A percentile compares a stretch with the other conserved stretches of the same genome.
Conservation (phyloP, 352 stramenopile species). For the Aphanomyces cochlioides region DNA sequence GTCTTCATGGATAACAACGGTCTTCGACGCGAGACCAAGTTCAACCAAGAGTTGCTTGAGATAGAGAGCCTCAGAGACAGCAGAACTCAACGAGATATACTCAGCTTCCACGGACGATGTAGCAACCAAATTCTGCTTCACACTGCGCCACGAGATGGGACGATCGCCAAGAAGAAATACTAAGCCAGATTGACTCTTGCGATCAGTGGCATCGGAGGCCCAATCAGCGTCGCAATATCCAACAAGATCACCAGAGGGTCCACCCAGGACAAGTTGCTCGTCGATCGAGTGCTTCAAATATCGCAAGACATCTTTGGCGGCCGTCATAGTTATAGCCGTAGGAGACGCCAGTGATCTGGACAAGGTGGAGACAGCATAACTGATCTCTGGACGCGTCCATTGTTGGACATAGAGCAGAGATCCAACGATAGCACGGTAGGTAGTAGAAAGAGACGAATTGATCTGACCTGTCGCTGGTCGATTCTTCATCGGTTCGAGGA, state of each 20-base stretch:
- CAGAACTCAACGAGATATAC: constrained; percentile 1
- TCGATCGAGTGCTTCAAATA: background rate
- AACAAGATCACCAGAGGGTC: background rate
- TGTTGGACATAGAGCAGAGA: background rate
- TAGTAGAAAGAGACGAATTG: background rate
- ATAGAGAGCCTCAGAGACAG: background rate
- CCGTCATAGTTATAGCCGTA: background rate
- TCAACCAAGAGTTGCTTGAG: background rate
- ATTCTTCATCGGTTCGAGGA: background rate
- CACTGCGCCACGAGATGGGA: background rate
- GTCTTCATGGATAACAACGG: background rate
- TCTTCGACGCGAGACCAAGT: background rate
- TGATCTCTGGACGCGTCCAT: background rate
- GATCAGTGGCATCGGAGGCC: constrained; percentile 2
- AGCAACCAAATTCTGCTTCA: constrained; percentile 1
- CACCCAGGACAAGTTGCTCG: too few relatives aligned
- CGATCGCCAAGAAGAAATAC: constrained; percentile 8
- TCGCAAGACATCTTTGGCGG: background rate
- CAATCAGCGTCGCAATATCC: background rate
- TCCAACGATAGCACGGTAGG: background rate
- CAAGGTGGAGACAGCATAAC: background rate
- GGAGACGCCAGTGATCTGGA: too few relatives aligned
- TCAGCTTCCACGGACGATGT: background rate
- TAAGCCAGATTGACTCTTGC: background rate
- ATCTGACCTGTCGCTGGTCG: background rate